Conservation (phyloP, 2,329 filamentous ascomycete species). For the Pseudopyrenochaeta lycopersici region DNA sequence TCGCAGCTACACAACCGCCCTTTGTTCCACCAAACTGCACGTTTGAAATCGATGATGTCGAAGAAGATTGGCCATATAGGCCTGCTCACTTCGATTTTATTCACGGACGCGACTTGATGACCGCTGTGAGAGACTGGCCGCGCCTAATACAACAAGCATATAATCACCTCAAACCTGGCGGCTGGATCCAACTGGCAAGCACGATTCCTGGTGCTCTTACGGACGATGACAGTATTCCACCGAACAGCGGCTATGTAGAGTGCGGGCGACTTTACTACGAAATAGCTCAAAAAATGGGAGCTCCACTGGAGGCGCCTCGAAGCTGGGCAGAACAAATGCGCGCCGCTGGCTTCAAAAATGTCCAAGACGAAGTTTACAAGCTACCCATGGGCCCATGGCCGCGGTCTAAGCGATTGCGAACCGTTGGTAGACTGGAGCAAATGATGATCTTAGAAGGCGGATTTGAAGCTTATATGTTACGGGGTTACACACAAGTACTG, state of each 20-base stretch:
- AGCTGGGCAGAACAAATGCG: slow-evolving; percentile 44
- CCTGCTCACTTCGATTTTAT: slow-evolving; percentile 40
- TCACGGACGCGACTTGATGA: slow-evolving; percentile 42
- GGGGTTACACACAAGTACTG: slow-evolving; percentile 31
- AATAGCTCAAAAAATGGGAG: slow-evolving; percentile 34
- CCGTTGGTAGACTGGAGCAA: slow-evolving; percentile 27
- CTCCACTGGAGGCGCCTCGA: slow-evolving; percentile 43
- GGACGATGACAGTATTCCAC: slow-evolving; percentile 30
- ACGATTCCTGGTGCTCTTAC: slow-evolving; percentile 26
- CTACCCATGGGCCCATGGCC: slow-evolving; percentile 39
- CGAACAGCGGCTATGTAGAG: slow-evolving; percentile 29
- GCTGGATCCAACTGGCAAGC: slow-evolving; percentile 43
- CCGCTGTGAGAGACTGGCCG: slow-evolving; percentile 41
- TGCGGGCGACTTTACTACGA: slow-evolving; percentile 29
- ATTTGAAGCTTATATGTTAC: slow-evolving; percentile 34
- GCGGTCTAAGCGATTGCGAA: slow-evolving; percentile 32
- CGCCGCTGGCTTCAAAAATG: slow-evolving; percentile 55
- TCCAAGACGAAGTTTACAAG: slow-evolving; percentile 45
- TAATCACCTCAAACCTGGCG: slow-evolving; percentile 49
- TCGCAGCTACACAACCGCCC: slow-evolving; percentile 47
- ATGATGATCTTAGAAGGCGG: slow-evolving; percentile 34
- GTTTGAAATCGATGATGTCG: slow-evolving; percentile 52
- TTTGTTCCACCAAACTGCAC: slow-evolving; percentile 51
- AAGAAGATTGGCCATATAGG: slow-evolving; percentile 49
- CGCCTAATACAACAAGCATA: slow-evolving; percentile 35